Base-by-base conservation (phyloP, 176 grass and related monocot species). In the Cymbopogon citratus region DNA sequence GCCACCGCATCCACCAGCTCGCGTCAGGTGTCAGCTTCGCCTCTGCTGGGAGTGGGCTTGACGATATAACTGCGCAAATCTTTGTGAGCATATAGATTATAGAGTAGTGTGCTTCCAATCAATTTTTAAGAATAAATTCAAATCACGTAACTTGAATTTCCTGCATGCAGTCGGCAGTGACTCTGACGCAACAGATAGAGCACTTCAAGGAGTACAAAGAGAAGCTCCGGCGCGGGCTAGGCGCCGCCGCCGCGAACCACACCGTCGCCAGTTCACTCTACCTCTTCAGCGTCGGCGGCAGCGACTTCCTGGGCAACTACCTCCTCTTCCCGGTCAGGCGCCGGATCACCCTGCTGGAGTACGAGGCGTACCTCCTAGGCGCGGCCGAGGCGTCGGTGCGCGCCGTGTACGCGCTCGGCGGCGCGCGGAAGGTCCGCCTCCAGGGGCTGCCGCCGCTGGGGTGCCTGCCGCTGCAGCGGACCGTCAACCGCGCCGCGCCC, bases 261-360 rank as follows among this genome's bases (percentile, higher is more conserved):
- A 81, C 61, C 74, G 15, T 75, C 1, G 19, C 11, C 18, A 6
- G 25, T 31, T 44, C 78, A 1, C 77, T 75, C 51, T 85, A 81
- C 83, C 18, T 85, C 38, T 63, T 89, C 12, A 92, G 90, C 81
- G 45, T 79, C 26, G 90, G 93, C 28, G 85, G 44, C 49, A 90
- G 91, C 74, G 93, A 92, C 48, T 87, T 90, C 78, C 69, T 91
- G 23, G 83, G 83, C 54, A 90, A 92, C 67, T 92, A 90, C 88
- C 79, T 76, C 6, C 70, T 85, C 7, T 66, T 82, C 48, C 73
- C 82, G 0, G 13, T 72, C 6, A 51, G 80, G 49, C 69, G 80
- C 38, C 33, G 71, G 24, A 86, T 80, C 80, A 86, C 56, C 2
- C 66, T 75, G 56, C 71, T 69, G n/a, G 54, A 81, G 64, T 92